phyloP scores from a whole-genome alignment of 2,329 filamentous ascomycete species.

The Ascochyta fabae region DNA sequence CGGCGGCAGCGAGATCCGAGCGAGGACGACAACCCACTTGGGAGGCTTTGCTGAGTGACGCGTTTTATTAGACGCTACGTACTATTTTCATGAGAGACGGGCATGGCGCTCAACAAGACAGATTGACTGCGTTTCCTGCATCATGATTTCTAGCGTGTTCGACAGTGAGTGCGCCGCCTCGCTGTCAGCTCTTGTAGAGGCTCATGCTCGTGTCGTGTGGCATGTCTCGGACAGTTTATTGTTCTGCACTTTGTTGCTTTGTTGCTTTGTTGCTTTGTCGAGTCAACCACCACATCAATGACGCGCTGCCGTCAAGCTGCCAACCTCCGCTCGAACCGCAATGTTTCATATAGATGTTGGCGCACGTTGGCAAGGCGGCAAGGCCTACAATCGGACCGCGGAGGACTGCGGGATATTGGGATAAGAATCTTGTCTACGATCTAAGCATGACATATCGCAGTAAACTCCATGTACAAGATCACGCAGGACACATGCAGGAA shows the following conservation, averaged over 20 bases:
- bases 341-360: conserved; percentile 16
- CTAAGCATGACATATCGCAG: conserved; percentile 1
- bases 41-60: background rate
- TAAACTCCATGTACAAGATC: conserved; percentile 6
- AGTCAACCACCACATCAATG: background rate
- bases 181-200: background rate
- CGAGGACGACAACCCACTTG: background rate
- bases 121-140: conserved; percentile 4
- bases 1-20: background rate
- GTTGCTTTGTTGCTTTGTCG: background rate
- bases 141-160: background rate
- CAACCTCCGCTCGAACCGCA: background rate
- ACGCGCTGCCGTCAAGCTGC: background rate
- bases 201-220: background rate
- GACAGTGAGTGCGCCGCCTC: conserved; percentile 1
- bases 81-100: background rate
- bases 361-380: background rate
- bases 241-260: background rate
- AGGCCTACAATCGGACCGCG: conserved; percentile 11
- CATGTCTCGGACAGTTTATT: background rate
- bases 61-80: background rate
- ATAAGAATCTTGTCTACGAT: background rate
- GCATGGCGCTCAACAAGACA: background rate
- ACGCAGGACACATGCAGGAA: too few species aligned
- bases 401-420: background rate